Evolutionary conservation across 306 rosid genomes (phyloP).

Genomic region (Gleditsia sinensis): DNA sequence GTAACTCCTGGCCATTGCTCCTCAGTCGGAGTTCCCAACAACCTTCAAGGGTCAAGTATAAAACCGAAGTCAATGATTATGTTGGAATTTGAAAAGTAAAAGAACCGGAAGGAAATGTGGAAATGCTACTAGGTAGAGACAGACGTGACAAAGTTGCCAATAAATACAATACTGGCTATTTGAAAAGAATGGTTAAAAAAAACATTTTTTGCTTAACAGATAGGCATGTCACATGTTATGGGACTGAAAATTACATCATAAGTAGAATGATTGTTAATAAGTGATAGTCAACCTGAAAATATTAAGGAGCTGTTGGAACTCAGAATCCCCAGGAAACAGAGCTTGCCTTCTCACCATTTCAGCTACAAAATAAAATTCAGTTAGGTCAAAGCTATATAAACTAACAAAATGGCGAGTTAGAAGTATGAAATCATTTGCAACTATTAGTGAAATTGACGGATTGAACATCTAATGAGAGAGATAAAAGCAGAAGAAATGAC

Average conservation of each 20-base stretch:
- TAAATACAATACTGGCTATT: not conserved
- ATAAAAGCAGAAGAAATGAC: not conserved
- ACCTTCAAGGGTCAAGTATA: constrained; percentile 43
- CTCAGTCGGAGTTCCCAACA: constrained; percentile 88
- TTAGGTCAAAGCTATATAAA: not conserved
- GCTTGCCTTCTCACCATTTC: constrained; percentile 94
- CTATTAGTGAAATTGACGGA: not conserved
- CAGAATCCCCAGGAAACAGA: constrained; percentile 91
- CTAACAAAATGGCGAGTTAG: not conserved
- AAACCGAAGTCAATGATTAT: constrained; percentile 14
- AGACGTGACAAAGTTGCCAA: not conserved
- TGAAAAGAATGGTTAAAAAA: not conserved
- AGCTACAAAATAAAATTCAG: constrained; percentile 46
- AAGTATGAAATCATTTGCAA: not conserved
- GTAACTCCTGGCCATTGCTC: constrained; percentile 89
- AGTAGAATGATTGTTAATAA: not conserved
- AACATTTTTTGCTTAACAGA: not conserved
- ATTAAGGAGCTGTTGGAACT: constrained; percentile 87
- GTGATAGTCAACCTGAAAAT: constrained; percentile 65
- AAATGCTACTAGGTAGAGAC: not conserved
- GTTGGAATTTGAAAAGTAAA: not conserved
- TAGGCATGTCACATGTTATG: not conserved
- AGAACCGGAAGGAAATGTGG: not conserved
- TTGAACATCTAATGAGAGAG: not conserved
- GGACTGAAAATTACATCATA: not conserved